These are phyloP conservation scores for Neurospora pannonica DNA, from an alignment of 495 filamentous ascomycete genomes.

Conservation along the genomic window DNA sequence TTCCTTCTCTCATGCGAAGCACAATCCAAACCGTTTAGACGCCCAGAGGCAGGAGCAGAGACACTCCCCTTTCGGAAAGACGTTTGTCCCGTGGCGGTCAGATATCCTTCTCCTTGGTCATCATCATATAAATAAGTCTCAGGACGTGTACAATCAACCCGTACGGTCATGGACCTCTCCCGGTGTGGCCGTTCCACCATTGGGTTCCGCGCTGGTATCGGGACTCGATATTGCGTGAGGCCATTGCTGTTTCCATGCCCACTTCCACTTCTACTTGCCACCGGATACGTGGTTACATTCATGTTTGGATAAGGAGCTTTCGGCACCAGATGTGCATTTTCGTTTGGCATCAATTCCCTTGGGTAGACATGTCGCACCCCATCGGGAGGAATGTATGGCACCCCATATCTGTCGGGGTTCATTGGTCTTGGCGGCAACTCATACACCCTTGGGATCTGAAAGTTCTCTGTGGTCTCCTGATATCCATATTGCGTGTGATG, in stretches of 20 bases:
- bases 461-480: not conserved
- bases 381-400: not conserved
- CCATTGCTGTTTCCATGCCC: not conserved
- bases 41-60: not conserved
- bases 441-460: not conserved
- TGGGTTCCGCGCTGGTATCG: not conserved
- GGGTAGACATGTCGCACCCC: not conserved
- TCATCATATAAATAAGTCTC: not conserved
- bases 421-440: not conserved
- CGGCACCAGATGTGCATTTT: not conserved
- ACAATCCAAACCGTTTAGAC: not conserved
- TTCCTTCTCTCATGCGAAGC: not conserved
- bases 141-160: too few relatives aligned
- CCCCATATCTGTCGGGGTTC: not conserved
- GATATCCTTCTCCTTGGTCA: not conserved
- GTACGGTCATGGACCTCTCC: not conserved
- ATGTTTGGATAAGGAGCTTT: not conserved
- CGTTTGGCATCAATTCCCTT: fast-evolving
- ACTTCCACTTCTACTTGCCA: not conserved
- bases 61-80: not conserved
- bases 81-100: too few relatives aligned
- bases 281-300: not conserved
- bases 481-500: not conserved
- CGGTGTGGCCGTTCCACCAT: not conserved
- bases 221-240: not conserved